Base-by-base conservation (phyloP, 2,329 filamentous ascomycete genomes). In the Hypoxylon sp. region DNA sequence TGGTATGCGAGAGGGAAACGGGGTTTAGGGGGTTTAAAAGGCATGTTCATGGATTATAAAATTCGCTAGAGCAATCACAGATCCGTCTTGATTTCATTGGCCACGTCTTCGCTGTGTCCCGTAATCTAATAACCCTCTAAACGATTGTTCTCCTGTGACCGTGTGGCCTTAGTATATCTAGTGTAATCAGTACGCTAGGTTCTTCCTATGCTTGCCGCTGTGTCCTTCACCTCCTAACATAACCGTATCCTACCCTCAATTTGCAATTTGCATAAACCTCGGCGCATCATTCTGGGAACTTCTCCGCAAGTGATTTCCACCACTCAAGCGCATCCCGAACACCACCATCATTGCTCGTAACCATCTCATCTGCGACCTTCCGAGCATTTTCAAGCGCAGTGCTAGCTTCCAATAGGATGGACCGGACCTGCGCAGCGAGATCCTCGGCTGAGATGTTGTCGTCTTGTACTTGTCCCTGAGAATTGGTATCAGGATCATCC, bases 1-100 rank as follows among this genome's bases (percentile, higher is more conserved):
- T 49, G 34, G 28, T 32, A 53, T 38, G 41, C 48, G 32, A 45
- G 23, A 52, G 49, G 45, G 28, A 23, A 36, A 49, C n/a, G 61
- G 61, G 58, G 61, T 60, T 62, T 41, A 21, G 13, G 45, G 50
- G 41, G n/a, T 34, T 30, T 11, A 21, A 60, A 52, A 53, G 43
- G 36, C 34, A 36, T 25, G 17, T 38, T 10, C 48, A 34, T 21
- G 52, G n/a, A 46, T 63, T 52, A 45, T 17, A 23, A 36, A 46
- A 43, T 6, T 56, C 23, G 34, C 3, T 28, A 50, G 52, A 62
- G 43, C 36, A 62, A 43, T 57, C 34, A 34, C 21, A 55, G 11
- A 43, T 21, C 3, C 38, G 3, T 10, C 7, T 43, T 43, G 38
- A 43, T 43, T 21, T 43, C 38, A 17, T 19, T 11, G 11, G 21